A percentile compares a stretch with the other conserved stretches of the same genome.
Conservation (phyloP, 208 protist species). For the Trypanosoma caninum region DNA sequence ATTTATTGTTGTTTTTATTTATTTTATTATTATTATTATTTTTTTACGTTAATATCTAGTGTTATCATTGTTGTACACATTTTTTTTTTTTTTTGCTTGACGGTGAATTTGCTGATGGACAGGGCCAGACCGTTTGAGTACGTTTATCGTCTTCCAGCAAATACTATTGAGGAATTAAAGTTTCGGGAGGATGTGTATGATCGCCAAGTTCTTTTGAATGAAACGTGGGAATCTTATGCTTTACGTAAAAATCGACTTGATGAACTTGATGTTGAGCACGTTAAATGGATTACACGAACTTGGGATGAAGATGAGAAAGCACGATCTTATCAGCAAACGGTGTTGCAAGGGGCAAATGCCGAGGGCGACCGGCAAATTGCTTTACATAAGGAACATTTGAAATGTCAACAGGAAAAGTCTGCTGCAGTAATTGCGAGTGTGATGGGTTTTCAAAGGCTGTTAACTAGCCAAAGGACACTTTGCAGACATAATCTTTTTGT, state of each 20-base stretch:
- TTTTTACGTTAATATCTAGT: too few species aligned
- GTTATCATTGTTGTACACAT: neutral
- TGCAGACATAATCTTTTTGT: conserved; percentile 48
- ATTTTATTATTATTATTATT: too few species aligned
- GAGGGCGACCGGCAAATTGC: conserved; percentile 20
- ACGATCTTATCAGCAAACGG: conserved; percentile 29
- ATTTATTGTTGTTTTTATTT: too few species aligned
- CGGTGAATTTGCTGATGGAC: conserved; percentile 30
- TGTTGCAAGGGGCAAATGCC: conserved; percentile 28
- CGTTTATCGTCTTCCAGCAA: conserved; percentile 43
- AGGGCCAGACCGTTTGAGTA: conserved; percentile 49
- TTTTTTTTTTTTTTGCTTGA: neutral
- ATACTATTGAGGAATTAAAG: conserved; percentile 31
- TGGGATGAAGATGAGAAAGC: conserved; percentile 60
- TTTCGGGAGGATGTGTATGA: conserved; percentile 57
- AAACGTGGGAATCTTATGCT: conserved; percentile 55
- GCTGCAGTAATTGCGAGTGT: conserved; percentile 29
- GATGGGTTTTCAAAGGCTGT: conserved; percentile 34
- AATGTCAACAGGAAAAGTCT: conserved; percentile 15
- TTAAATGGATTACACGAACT: conserved; percentile 75
- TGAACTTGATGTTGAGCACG: conserved; percentile 30
- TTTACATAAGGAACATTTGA: neutral
- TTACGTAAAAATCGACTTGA: conserved; percentile 22
- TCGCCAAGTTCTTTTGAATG: conserved; percentile 53
- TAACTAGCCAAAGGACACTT: conserved; percentile 12